Evolutionary conservation across 345 rosid species (phyloP), one percentile per base, ranked within the genome.

Genomic region (Acer saccharum): DNA sequence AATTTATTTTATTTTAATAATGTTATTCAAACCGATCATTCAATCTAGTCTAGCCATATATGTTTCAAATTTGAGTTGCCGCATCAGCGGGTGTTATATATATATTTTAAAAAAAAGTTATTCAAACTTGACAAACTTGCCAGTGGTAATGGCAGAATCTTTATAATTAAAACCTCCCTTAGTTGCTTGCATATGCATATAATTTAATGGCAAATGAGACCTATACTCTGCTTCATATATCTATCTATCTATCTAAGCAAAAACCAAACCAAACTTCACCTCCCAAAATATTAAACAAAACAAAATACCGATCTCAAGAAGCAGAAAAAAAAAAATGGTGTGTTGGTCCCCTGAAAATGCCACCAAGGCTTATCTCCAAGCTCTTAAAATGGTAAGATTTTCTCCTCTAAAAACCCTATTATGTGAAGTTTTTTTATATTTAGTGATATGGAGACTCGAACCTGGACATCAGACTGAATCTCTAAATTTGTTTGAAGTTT

Each of bases 341-440:
- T 50, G 75, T 74, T 88, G 91, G 87, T 90, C 91, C 39, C 81
- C 90, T 72, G 90, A 90, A 81, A 90, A 90, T 55, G 93, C 93
- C 72, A 85, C 83, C 29, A 81, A 79, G 70, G 93, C 93, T 82
- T 87, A 84, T 74, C 87, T 88, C 76, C 20, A 83, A 75, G 77
- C 91, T 41, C 54, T 90, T 58, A 83, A 81, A 73, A 87, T 87
- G 90, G 87, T 88, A 70, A 65, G 76, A 25, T 23, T 7, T 44
- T 44, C 29, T 69, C 10, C 12, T 64, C 1, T 35, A 35, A 35
- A 35, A 35, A 35, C 6, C 39, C 39, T 35, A 35, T 35, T 35
- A 35, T 35, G 0, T 35, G 39, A 4, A 35, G 39, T 35, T 35
- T 35, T 5, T 35, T 35, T 35, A 4, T 4, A 35, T 35, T 0